Base-by-base conservation (phyloP, 768 basidiomycete genomes). In the Agaricus blazei region DNA sequence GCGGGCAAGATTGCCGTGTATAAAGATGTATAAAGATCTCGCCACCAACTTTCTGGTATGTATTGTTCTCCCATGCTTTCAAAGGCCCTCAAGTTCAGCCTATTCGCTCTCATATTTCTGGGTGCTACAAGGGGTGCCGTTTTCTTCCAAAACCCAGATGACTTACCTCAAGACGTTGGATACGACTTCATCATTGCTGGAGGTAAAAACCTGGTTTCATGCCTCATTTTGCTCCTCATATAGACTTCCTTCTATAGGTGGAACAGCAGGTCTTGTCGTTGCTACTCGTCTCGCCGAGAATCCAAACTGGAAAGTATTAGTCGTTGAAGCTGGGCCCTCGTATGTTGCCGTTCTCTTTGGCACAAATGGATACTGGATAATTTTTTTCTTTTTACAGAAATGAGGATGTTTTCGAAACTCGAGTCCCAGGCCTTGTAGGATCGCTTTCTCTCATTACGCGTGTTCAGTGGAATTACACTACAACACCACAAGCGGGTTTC, bases 401-500 rank as follows among this genome's bases (percentile, higher is more conserved):
- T 28, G 37, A 54, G 7, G 62, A 57, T 29, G 37, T 59, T 6
- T 38, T 51, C 5, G 48, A 59, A 12, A 29, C 47, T 6, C 28
- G n/a, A 2, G 41, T 53, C 14, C 60, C 60, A 2, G 49, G 51
- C 7, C 45, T 55, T 5, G 36, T 40, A 3, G 3, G 37, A 19
- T 19, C 19, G 19, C 19, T 19, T 1, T 9, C 29, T n/a, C 34
- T 57, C 24, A 14, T 28, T 11, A 34, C 23, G 3, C 23, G 19
- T 3, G 48, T 60, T 23, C 51, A 60, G 41, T 66, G 66, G 66
- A 63, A 62, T 34, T 66, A 54, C 34, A 63, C 62, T 9, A 59
- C 60, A 9, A 42, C 44, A 6, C 53, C 58, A 53, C 70, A 66
- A 47, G 12, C 41, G 6, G 63, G 55, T 9, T 50, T 70, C 4